A percentile compares a stretch with the other conserved stretches of the same genome.
Evolutionary conservation across 2,329 filamentous ascomycete species (phyloP).

Genomic region (Xylariomycetidae sp.): DNA sequence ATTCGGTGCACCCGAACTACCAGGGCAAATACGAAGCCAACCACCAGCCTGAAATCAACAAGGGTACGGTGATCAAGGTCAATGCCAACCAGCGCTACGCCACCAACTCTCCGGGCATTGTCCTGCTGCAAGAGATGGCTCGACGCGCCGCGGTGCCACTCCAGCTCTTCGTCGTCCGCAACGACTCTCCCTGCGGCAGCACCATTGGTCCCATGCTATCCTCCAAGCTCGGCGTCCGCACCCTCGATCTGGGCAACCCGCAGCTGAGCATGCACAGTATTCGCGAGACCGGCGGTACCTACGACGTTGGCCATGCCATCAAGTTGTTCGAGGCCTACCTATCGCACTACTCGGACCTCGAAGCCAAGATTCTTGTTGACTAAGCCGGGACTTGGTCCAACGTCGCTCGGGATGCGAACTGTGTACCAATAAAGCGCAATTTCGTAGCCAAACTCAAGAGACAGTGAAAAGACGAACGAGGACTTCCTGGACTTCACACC

Average conservation of each 20-base stretch:
- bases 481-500: too few species aligned
- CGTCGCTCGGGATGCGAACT: not conserved
- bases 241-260: slow-evolving; percentile 87
- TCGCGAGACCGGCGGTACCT: slow-evolving; percentile 80
- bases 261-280: slow-evolving; percentile 98
- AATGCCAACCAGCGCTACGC: slow-evolving; percentile 97
- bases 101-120: slow-evolving; percentile 92
- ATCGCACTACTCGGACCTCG: slow-evolving; percentile 72
- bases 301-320: slow-evolving; percentile 82
- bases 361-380: slow-evolving; percentile 79
- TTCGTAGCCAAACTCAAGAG: too few species aligned
- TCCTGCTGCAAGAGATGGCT: slow-evolving; percentile 83
- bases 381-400: slow-evolving; percentile 35
- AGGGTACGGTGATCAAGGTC: slow-evolving; percentile 93
- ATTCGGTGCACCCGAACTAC: slow-evolving; percentile 95
- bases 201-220: slow-evolving; percentile 97
- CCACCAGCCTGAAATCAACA: slow-evolving; percentile 93
- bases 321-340: slow-evolving; percentile 86
- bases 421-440: not conserved
- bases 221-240: slow-evolving; percentile 78
- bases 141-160: slow-evolving; percentile 70
- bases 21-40: slow-evolving; percentile 82
- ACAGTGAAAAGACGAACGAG: too few species aligned
- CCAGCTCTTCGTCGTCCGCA: slow-evolving; percentile 92
- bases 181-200: slow-evolving; percentile 89